Evolutionary conservation across 345 rosid species (phyloP), one percentile per base, ranked within the genome.

Genomic region (Draba incana): DNA sequence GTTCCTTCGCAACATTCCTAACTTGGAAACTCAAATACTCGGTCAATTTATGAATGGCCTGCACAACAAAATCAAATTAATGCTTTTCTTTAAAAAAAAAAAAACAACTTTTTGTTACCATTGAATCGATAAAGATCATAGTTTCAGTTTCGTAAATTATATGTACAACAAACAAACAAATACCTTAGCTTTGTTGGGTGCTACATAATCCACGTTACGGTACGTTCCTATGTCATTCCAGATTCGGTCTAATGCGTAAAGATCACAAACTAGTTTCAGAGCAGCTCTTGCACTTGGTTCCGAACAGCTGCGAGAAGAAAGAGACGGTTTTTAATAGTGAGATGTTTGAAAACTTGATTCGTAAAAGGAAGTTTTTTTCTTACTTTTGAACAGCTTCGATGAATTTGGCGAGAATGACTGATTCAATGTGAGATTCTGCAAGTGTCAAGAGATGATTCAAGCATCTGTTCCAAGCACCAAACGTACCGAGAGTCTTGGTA

Each of bases 381-480:
- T 84, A 89, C 99, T 83, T 89, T 66, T 88, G 73, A 74, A 92
- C 98, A 50, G 96, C 90, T 41, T 95, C 97, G 4, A 89, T 86
- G 75, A 95, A 95, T 78, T 82, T 92, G 45, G 83, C 89, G 12
- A 95, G 97, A 71, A 95, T 81, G 63, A 92, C 96, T 5, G 99
- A 81, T 79, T 95, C 99, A 6, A 95, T 85, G 69, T 95, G 99
- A 54, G 99, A 92, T 71, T 94, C 99, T 76, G 97, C 96, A 10
- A 95, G 98, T 8, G 89, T 91, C 57, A 95, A 85, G 54, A 95
- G 96, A 86, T 95, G 98, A 82, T 95, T 95, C 78, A 95, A 86
- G 85, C 98, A 95, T 76, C 99, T 78, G 72, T 94, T 94, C 99
- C 99, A 94, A 28, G 99, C 97, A 62, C 98, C 98, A 66, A 95